Conservation (phyloP, 495 filamentous ascomycete genomes). For the Durotheca rogersii region DNA sequence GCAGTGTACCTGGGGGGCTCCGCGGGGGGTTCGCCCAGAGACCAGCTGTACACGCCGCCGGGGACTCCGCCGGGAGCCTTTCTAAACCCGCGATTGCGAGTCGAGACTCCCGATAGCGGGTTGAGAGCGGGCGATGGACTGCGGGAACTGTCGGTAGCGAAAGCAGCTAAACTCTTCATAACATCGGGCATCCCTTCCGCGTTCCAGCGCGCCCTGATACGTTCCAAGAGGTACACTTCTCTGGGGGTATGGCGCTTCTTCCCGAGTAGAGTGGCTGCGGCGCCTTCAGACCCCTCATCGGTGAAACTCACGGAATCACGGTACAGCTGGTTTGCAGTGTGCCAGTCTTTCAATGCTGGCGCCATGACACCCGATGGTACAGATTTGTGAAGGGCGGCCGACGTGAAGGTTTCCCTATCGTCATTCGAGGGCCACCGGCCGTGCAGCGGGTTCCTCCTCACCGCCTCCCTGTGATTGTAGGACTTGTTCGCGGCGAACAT, state of each 20-base stretch:
- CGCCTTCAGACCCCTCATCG: slow-evolving; percentile 21
- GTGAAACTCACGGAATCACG: slow-evolving; percentile 22
- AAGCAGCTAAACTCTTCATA: slow-evolving; percentile 36
- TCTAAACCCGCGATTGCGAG: not conserved
- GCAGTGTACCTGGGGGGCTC: too few species aligned
- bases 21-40: too few species aligned
- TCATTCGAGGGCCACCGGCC: slow-evolving; percentile 42
- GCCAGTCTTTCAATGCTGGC: slow-evolving; percentile 50
- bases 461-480: slow-evolving; percentile 38
- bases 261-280: slow-evolving; percentile 21
- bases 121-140: not conserved
- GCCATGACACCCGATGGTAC: slow-evolving; percentile 41
- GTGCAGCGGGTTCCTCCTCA: slow-evolving; percentile 42
- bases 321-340: slow-evolving; percentile 40
- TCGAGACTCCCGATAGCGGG: not conserved
- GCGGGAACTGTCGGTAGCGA: slow-evolving; percentile 17
- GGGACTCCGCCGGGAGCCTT: not conserved
- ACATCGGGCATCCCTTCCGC: slow-evolving; percentile 25
- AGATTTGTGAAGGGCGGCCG: slow-evolving; percentile 33
- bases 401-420: slow-evolving; percentile 30
- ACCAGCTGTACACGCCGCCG: too few species aligned
- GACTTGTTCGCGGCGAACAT: slow-evolving; percentile 34
- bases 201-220: slow-evolving; percentile 27
- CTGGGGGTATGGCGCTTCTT: slow-evolving; percentile 23
- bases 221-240: slow-evolving; percentile 26